Base-by-base conservation (phyloP, 148 eudicot genomes). In the Fallopia convolvulus region DNA sequence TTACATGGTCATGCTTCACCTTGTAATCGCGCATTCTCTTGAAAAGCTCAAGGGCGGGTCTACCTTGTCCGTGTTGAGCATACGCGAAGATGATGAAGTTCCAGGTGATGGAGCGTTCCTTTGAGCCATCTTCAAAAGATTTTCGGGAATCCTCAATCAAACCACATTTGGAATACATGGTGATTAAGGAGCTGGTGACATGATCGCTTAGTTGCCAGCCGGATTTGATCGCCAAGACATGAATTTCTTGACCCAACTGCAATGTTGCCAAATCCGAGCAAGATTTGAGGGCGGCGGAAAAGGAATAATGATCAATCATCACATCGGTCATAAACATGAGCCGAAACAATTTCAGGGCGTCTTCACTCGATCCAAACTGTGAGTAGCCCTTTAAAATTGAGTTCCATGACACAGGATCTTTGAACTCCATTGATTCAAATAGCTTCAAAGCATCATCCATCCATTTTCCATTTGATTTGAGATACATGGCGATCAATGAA, bases 131-230 rank as follows among this genome's bases (percentile, higher is more conserved):
- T 74, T 91, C 92, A 72, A 91, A 91, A 48, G 93, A 84, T 79
- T 56, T 86, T 60, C 82, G 70, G 75, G 93, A 87, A 74, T 89
- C 91, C 63, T 86, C 86, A 73, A 91, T 58, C 36, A 84, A 78
- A 70, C 93, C 97, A 79, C 97, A 89, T 79, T 89, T 91, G 15
- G 91, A 89, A 80, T 91, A 91, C 93, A 91, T 87, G 78, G 79
- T 82, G 44, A 91, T 82, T 47, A 91, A 83, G 66, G 88, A 82
- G 79, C 93, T 84, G 30, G 88, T 88, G 3, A 92, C 97, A 79
- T 86, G 88, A 68, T 84, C 86, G 78, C 91, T 89, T 49, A 66
- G 70, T 74, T 86, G 82, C 72, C 88, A 78, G 50, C 97, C 93
- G 6, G 84, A 80, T 83, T 83, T 86, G 48, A 85, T 33, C 36